Conservation (phyloP, 352 stramenopile species). For the Globisporangium canariense region DNA sequence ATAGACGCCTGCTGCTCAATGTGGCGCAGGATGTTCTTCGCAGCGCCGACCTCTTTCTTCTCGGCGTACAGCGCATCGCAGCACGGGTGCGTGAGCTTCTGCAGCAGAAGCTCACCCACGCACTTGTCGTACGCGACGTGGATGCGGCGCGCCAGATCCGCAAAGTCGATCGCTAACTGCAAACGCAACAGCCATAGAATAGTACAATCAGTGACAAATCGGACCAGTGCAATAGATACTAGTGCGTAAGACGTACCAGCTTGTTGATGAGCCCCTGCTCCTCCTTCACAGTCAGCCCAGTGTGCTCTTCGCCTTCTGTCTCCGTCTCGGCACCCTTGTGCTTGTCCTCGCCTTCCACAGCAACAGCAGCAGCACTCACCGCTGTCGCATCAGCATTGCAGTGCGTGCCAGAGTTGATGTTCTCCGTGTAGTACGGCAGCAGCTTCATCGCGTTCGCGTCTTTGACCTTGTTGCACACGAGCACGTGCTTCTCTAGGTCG, state of each 20-base stretch:
- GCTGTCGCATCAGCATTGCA: neutral
- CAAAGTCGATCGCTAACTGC: slow-evolving; percentile 51
- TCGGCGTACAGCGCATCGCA: slow-evolving; percentile 61
- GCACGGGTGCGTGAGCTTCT: slow-evolving; percentile 67
- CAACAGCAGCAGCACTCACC: too few relatives aligned
- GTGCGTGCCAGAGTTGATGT: slow-evolving; percentile 77
- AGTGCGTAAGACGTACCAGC: slow-evolving; percentile 27
- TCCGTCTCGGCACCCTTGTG: slow-evolving; percentile 3
- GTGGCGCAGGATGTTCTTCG: slow-evolving; percentile 65
- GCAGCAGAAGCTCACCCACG: slow-evolving; percentile 51
- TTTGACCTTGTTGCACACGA: slow-evolving; percentile 78
- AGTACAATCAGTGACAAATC: neutral
- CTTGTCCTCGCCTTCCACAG: slow-evolving; percentile 10
- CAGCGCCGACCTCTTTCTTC: slow-evolving; percentile 52
- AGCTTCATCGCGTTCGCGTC: slow-evolving; percentile 51
- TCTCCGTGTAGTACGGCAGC: slow-evolving; percentile 68
- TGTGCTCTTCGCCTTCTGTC: slow-evolving; percentile 29
- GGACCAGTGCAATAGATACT: neutral
- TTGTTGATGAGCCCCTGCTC: slow-evolving; percentile 71
- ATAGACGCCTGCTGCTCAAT: slow-evolving; percentile 85
- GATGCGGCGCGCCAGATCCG: slow-evolving; percentile 44
- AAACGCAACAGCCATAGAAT: neutral
- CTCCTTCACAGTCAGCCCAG: slow-evolving; percentile 31
- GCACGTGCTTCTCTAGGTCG: slow-evolving; percentile 75
- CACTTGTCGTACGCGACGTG: slow-evolving; percentile 43